These are phyloP conservation scores for Diplodia mutila DNA, from an alignment of 2,329 filamentous ascomycete species.

Conservation along the genomic window DNA sequence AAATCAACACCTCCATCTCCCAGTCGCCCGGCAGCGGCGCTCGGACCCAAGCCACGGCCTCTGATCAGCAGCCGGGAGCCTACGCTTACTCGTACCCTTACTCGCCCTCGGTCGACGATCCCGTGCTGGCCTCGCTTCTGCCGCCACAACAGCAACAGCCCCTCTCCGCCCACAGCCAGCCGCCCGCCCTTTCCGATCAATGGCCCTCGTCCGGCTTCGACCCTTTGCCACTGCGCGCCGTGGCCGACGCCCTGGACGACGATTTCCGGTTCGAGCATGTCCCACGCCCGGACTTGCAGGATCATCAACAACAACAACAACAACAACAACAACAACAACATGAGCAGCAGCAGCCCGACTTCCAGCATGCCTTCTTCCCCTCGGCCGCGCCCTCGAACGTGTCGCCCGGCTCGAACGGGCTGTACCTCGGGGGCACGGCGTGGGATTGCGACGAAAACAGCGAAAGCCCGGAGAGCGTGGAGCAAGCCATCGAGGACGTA, in stretches of 20 bases:
- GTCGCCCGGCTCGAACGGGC: background rate
- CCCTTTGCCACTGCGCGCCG: conserved; percentile 4
- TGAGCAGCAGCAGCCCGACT: background rate
- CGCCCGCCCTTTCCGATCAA: background rate
- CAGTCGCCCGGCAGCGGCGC: background rate
- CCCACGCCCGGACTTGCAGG: background rate
- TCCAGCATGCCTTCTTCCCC: conserved; percentile 1
- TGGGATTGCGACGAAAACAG: conserved; percentile 29
- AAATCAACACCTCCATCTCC: background rate
- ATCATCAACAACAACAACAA: background rate
- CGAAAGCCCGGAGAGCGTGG: conserved; percentile 29
- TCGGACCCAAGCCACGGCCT: background rate
- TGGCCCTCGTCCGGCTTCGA: conserved; percentile 11
- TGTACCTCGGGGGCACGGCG: background rate
- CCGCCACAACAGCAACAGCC: background rate
- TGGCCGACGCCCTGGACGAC: conserved; percentile 7
- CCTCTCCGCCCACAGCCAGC: background rate
- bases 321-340: background rate
- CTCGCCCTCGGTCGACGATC: conserved; percentile 18
- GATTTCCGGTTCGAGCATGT: conserved; percentile 11
- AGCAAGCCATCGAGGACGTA: conserved; percentile 5
- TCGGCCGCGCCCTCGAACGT: conserved; percentile 1
- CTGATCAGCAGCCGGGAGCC: background rate
- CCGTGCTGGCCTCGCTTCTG: background rate
- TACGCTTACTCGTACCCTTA: conserved; percentile 14